These are phyloP conservation scores for Pleurotus cornucopiae DNA, from an alignment of 768 basidiomycete species.

Conservation along the genomic window DNA sequence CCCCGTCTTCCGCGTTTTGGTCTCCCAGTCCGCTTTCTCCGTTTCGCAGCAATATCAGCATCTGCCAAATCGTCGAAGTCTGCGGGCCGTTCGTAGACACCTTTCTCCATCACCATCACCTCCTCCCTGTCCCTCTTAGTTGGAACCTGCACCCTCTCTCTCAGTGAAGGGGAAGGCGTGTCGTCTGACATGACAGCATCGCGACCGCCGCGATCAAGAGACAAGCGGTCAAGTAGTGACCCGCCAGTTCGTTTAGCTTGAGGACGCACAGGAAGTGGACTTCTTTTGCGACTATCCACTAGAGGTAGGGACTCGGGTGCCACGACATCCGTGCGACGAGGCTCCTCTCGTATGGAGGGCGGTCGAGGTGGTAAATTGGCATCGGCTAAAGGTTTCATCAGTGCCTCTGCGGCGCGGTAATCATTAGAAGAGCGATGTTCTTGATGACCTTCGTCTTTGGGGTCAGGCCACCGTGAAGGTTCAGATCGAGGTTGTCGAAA, in stretches of 20 bases:
- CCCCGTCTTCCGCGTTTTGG: conserved; percentile 20
- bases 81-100: conserved; percentile 15
- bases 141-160: conserved; percentile 34
- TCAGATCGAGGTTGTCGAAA: not conserved
- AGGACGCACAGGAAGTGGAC: conserved; percentile 9
- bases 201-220: conserved; percentile 16
- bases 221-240: conserved; percentile 32
- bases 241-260: conserved; percentile 16
- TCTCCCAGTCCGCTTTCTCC: conserved; percentile 23
- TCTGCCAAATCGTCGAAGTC: conserved; percentile 24
- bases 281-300: not conserved
- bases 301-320: not conserved
- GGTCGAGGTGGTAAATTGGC: conserved; percentile 1
- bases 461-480: not conserved
- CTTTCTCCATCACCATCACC: conserved; percentile 14
- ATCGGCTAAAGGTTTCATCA: not conserved
- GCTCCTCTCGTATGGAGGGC: not conserved
- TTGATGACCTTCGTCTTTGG: not conserved
- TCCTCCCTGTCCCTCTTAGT: conserved; percentile 36
- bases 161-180: conserved; percentile 23
- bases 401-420: not conserved
- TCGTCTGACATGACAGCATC: conserved; percentile 6
- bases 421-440: not conserved
- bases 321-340: not conserved
- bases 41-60: conserved; percentile 22